Evolutionary conservation across 305 asterid species (phyloP).

Genomic region (Fraxinus albicans): DNA sequence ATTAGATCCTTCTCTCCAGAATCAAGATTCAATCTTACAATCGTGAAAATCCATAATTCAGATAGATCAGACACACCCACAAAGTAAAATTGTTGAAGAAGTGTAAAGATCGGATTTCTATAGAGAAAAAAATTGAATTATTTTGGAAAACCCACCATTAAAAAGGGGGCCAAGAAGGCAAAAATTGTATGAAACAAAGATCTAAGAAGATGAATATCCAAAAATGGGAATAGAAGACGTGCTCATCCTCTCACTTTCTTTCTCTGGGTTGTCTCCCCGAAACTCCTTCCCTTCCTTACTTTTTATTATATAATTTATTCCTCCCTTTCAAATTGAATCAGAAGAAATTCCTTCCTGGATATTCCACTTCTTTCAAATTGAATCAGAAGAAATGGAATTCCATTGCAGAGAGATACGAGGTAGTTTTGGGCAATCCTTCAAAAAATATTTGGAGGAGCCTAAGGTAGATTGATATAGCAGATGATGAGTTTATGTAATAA

Average conservation of each 20-base stretch:
- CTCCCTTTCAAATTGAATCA: conserved; percentile 13
- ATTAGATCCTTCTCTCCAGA: conserved; percentile 66
- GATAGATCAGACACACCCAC: conserved; percentile 42
- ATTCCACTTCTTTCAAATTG: conserved; percentile 60
- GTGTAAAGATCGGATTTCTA: conserved; percentile 7
- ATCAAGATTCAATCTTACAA: conserved; percentile 43
- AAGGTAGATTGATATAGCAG: conserved; percentile 31
- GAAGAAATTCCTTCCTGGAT: conserved; percentile 29
- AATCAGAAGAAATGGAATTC: conserved; percentile 45
- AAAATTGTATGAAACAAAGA: conserved; percentile 45
- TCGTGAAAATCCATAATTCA: conserved; percentile 40
- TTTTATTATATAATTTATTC: conserved; percentile 26
- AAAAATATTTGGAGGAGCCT: conserved; percentile 35
- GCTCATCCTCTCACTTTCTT: conserved; percentile 54
- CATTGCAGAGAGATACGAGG: conserved; percentile 21
- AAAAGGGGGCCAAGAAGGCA: conserved; percentile 24
- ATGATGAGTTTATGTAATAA: not conserved
- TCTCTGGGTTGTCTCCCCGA: conserved; percentile 35
- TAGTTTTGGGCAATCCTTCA: conserved; percentile 38
- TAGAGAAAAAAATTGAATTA: not conserved
- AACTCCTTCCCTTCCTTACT: conserved; percentile 47
- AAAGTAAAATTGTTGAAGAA: conserved; percentile 17
- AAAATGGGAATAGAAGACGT: conserved; percentile 54
- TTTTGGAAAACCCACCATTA: conserved; percentile 31
- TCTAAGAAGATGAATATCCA: conserved; percentile 56